Conservation (phyloP, 2,329 filamentous ascomycete genomes). For the Aspergillus nomiae region DNA sequence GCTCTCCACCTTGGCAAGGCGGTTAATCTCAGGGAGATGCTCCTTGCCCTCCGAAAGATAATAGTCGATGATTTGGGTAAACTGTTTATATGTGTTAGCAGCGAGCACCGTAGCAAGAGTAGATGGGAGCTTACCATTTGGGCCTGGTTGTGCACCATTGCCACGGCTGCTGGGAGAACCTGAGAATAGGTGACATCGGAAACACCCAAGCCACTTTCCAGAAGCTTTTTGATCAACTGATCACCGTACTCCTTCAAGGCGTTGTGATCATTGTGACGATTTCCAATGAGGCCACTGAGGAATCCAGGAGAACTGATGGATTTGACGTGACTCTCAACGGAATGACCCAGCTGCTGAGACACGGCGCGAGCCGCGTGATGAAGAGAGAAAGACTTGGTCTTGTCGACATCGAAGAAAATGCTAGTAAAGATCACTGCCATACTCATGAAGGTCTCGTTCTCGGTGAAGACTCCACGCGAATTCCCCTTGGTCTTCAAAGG, state of each 20-base stretch:
- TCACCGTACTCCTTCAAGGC: constrained; percentile 65
- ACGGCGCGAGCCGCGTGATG: constrained; percentile 61
- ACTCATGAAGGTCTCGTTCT: constrained; percentile 60
- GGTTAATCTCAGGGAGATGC: constrained; percentile 63
- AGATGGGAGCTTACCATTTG: constrained; percentile 56
- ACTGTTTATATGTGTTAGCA: constrained; percentile 44
- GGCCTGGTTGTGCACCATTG: constrained; percentile 70
- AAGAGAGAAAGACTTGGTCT: constrained; percentile 66
- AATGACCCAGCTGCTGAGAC: constrained; percentile 59
- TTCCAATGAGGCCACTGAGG: constrained; percentile 55
- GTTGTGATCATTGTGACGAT: constrained; percentile 54
- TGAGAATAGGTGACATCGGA: constrained; percentile 72
- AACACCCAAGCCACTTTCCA: constrained; percentile 63
- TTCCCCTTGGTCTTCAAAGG: constrained; percentile 57
- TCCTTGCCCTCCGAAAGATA: constrained; percentile 63
- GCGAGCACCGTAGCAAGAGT: constrained; percentile 18
- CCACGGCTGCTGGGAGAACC: constrained; percentile 66
- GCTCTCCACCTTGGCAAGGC: constrained; percentile 58
- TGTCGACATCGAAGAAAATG: constrained; percentile 68
- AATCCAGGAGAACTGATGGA: constrained; percentile 57
- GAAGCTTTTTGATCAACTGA: constrained; percentile 64
- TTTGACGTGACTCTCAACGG: constrained; percentile 68
- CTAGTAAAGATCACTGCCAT: constrained; percentile 66
- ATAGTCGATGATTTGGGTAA: constrained; percentile 72
- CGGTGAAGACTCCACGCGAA: constrained; percentile 56